Conservation (phyloP, 805 yeast species). For the Spathaspora sp. region DNA sequence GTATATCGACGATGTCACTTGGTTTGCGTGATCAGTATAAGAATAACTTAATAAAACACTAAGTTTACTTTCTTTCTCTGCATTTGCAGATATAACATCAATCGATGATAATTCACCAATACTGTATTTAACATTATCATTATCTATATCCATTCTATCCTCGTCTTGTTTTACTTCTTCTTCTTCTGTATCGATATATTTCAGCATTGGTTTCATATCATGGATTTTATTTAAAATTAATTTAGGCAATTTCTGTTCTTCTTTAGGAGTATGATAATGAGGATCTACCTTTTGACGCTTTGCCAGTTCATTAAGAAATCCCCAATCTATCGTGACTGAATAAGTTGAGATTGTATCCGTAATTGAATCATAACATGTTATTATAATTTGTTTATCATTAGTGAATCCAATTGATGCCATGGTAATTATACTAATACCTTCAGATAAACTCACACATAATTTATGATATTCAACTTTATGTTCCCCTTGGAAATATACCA, state of each 20-base stretch:
- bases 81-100: constrained; percentile 45
- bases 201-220: constrained; percentile 23
- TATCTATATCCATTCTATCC: constrained; percentile 10
- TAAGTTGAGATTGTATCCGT: constrained; percentile 39
- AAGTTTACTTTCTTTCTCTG: constrained; percentile 35
- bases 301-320: constrained; percentile 46
- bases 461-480: constrained; percentile 57
- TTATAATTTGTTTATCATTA: constrained; percentile 42
- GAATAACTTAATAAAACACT: constrained; percentile 46
- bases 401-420: constrained; percentile 52
- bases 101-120: constrained; percentile 23
- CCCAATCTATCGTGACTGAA: constrained; percentile 52
- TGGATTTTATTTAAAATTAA: constrained; percentile 30
- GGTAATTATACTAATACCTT: constrained; percentile 17
- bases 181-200: constrained; percentile 12
- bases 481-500: constrained; percentile 62
- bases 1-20: constrained; percentile 17
- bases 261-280: constrained; percentile 48
- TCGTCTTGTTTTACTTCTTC: constrained; percentile 6
- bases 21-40: constrained; percentile 11
- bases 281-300: constrained; percentile 44
- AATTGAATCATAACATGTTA: constrained; percentile 38
- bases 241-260: constrained; percentile 38
- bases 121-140: constrained; percentile 2
- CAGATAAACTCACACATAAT: constrained; percentile 24